A percentile compares a stretch with the other conserved stretches of the same genome.
Evolutionary conservation across 257 asterid species (phyloP).

Genomic region (Capsicum chinense): DNA sequence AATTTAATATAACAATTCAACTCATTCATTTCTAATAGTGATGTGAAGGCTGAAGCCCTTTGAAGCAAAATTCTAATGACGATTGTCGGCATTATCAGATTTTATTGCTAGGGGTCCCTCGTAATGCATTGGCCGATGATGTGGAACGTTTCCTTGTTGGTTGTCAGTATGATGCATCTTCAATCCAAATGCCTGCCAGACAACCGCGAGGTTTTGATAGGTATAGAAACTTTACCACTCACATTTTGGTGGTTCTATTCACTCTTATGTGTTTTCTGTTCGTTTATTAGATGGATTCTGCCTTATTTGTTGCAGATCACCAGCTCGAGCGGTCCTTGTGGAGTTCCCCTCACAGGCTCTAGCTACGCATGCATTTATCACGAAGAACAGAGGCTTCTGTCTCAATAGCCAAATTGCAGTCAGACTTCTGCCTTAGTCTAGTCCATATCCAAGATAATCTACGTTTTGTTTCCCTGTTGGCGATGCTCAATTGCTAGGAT

Average conservation of each 20-base stretch:
- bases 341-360: constrained; percentile 66
- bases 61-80: constrained; percentile 9
- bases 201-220: constrained; percentile 31
- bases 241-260: background rate
- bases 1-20: background rate
- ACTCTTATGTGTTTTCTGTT: background rate
- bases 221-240: background rate
- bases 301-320: constrained; percentile 48
- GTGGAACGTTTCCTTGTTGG: constrained; percentile 84
- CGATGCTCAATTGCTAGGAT: background rate
- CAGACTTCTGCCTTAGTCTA: constrained; percentile 62
- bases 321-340: constrained; percentile 57
- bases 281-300: constrained; percentile 12
- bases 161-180: constrained; percentile 65
- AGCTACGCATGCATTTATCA: constrained; percentile 73
- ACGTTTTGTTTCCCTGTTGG: background rate
- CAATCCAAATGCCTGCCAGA: constrained; percentile 56
- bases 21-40: background rate
- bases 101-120: constrained; percentile 69
- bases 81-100: constrained; percentile 46
- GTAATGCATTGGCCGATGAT: constrained; percentile 65
- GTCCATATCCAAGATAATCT: background rate
- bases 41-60: background rate
- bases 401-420: constrained; percentile 67
- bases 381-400: constrained; percentile 76